Evolutionary conservation across 495 filamentous ascomycete genomes (phyloP).

Genomic region (Glonium stellatum): DNA sequence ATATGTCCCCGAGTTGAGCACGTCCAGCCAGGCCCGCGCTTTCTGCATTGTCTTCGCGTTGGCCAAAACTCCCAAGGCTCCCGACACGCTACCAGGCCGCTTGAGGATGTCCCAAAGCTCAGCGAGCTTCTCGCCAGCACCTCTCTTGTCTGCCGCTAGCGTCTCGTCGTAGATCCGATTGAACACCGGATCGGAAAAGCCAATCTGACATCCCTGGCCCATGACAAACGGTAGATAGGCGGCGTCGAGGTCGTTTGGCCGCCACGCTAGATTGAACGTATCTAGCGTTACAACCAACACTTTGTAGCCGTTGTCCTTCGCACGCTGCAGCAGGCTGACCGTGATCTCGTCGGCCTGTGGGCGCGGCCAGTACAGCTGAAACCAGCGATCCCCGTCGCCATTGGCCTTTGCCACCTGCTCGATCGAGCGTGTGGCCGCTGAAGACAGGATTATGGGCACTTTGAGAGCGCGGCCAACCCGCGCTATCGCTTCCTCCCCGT

Average conservation of each 20-base stretch:
- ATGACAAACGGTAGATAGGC: slow-evolving; percentile 28
- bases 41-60: slow-evolving; percentile 22
- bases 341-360: slow-evolving; percentile 26
- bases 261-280: slow-evolving; percentile 29
- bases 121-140: slow-evolving; percentile 9
- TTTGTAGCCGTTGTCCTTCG: slow-evolving; percentile 27
- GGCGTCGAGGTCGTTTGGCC: slow-evolving; percentile 26
- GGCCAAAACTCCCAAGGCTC: slow-evolving; percentile 20
- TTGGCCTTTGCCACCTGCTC: slow-evolving; percentile 27
- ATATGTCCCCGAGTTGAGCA: slow-evolving; percentile 19
- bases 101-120: slow-evolving; percentile 24
- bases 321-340: slow-evolving; percentile 21
- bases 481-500: slow-evolving; percentile 29
- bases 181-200: slow-evolving; percentile 27
- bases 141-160: slow-evolving; percentile 15
- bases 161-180: slow-evolving; percentile 23
- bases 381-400: slow-evolving; percentile 27
- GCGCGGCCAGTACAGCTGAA: slow-evolving; percentile 27
- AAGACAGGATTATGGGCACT: slow-evolving; percentile 26
- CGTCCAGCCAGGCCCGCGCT: slow-evolving; percentile 9
- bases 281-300: slow-evolving; percentile 31
- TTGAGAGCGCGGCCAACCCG: slow-evolving; percentile 11
- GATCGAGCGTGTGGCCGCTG: slow-evolving; percentile 25
- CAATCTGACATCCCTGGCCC: slow-evolving; percentile 25
- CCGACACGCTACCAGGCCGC: slow-evolving; percentile 19